Evolutionary conservation across 768 basidiomycete species (phyloP).

Genomic region (Boletellus emodensis): DNA sequence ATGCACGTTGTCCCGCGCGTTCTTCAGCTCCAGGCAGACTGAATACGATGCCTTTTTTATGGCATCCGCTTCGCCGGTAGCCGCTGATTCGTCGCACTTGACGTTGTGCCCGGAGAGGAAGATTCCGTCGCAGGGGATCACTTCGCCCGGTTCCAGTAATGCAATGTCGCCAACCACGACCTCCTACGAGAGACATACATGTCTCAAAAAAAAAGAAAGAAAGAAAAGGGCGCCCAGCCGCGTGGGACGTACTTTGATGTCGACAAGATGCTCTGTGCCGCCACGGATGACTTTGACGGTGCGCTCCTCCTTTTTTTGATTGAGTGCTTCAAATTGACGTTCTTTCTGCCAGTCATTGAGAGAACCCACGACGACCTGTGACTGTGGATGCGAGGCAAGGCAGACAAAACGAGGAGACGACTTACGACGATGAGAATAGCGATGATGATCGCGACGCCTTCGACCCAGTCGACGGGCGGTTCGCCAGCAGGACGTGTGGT

Average conservation of each 20-base stretch:
- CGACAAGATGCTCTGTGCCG: constrained; percentile 66
- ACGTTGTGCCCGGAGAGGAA: constrained; percentile 92
- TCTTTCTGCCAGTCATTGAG: constrained; percentile 99
- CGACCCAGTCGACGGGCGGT: constrained; percentile 94
- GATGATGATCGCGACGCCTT: constrained; percentile 81
- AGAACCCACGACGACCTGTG: constrained; percentile 82
- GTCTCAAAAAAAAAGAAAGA: constrained; percentile 6
- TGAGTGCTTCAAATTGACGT: constrained; percentile 87
- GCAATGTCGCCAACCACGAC: constrained; percentile 94
- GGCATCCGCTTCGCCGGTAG: constrained; percentile 95
- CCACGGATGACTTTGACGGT: constrained; percentile 78
- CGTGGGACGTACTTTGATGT: constrained; percentile 61
- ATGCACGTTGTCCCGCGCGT: constrained; percentile 25
- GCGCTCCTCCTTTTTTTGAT: constrained; percentile 94
- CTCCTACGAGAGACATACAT: constrained; percentile 46
- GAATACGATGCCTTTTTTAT: constrained; percentile 83
- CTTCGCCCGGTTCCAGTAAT: constrained; percentile 90
- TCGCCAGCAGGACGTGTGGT: constrained; percentile 50
- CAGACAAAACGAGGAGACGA: background rate
- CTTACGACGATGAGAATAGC: constrained; percentile 72
- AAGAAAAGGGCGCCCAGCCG: no score
- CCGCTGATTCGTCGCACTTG: constrained; percentile 92
- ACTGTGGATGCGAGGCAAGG: background rate
- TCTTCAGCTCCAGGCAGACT: constrained; percentile 57
- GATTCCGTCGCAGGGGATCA: constrained; percentile 93